Evolutionary conservation across 2,329 filamentous ascomycete species (phyloP).

Genomic region (Aspergillus sp.): DNA sequence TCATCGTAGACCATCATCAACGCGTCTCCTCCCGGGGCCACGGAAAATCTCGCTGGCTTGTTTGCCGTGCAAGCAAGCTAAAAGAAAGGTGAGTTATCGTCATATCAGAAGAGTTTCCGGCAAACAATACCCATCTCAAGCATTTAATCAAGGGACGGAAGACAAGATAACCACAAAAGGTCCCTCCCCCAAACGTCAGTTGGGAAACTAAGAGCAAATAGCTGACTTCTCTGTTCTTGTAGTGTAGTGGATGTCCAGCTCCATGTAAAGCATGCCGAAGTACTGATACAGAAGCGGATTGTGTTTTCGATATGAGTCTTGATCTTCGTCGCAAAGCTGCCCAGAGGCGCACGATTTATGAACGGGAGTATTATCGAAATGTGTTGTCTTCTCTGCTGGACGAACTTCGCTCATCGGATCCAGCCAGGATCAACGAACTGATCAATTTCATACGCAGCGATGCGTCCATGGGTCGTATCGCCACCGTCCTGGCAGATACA

Average conservation of each 20-base stretch:
- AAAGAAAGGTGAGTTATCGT: conserved; percentile 26
- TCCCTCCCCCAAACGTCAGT: neutral
- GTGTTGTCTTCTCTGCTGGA: conserved; percentile 25
- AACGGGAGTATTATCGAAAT: conserved; percentile 28
- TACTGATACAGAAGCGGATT: conserved; percentile 21
- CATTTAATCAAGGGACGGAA: neutral
- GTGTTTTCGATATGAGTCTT: conserved; percentile 29
- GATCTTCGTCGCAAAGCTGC: conserved; percentile 33
- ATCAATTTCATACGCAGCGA: conserved; percentile 22
- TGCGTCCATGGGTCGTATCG: conserved; percentile 20
- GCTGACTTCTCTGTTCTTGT: conserved; percentile 6
- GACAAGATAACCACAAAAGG: neutral
- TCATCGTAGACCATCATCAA: conserved; percentile 9
- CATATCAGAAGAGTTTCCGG: neutral
- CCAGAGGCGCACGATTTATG: conserved; percentile 28
- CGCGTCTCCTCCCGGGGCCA: conserved; percentile 20
- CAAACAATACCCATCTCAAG: neutral
- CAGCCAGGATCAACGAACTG: conserved; percentile 17
- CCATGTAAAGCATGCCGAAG: conserved; percentile 32
- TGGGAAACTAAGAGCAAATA: neutral
- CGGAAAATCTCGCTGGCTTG: conserved; percentile 34
- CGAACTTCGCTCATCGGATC: conserved; percentile 20
- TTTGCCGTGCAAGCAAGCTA: conserved; percentile 28
- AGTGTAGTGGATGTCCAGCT: conserved; percentile 29
- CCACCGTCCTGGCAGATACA: conserved; percentile 14